Percentiles rank a stretch among this genome's conserved stretches.
Evolutionary conservation across 1,139 yeast species (phyloP).

Genomic region (Saccharomyces hybrid): DNA sequence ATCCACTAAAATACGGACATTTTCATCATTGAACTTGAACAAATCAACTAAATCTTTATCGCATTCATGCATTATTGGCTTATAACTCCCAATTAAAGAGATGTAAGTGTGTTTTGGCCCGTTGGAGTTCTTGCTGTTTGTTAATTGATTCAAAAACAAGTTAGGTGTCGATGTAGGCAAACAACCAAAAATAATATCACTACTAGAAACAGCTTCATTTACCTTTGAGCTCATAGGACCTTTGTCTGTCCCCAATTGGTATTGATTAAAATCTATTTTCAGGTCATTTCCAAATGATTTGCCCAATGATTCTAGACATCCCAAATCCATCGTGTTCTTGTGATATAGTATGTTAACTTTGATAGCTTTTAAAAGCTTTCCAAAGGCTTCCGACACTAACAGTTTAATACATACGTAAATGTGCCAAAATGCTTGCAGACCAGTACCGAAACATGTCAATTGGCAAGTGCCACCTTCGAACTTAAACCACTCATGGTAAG

Average conservation of each 20-base stretch:
- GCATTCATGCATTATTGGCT: constrained; percentile 61
- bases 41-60: constrained; percentile 39
- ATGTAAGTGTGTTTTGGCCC: constrained; percentile 36
- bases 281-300: constrained; percentile 2
- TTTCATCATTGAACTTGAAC: constrained; percentile 13
- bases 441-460: constrained; percentile 50
- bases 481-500: constrained; percentile 26
- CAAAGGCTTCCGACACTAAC: constrained; percentile 33
- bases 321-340: constrained; percentile 38
- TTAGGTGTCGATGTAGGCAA: constrained; percentile 48
- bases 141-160: constrained; percentile 36
- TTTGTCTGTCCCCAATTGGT: constrained; percentile 2
- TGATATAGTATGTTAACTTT: constrained; percentile 41
- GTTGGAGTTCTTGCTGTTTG: constrained; percentile 26
- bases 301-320: constrained; percentile 21
- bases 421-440: constrained; percentile 65
- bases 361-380: constrained; percentile 28
- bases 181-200: constrained; percentile 51
- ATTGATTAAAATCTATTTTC: constrained; percentile 8
- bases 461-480: constrained; percentile 6
- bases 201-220: constrained; percentile 5
- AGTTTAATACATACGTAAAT: constrained; percentile 39
- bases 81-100: constrained; percentile 60
- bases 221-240: constrained; percentile 19
- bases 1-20: constrained; percentile 46